Conservation (phyloP, 2,329 filamentous ascomycete genomes). For the Dothistroma pini region DNA sequence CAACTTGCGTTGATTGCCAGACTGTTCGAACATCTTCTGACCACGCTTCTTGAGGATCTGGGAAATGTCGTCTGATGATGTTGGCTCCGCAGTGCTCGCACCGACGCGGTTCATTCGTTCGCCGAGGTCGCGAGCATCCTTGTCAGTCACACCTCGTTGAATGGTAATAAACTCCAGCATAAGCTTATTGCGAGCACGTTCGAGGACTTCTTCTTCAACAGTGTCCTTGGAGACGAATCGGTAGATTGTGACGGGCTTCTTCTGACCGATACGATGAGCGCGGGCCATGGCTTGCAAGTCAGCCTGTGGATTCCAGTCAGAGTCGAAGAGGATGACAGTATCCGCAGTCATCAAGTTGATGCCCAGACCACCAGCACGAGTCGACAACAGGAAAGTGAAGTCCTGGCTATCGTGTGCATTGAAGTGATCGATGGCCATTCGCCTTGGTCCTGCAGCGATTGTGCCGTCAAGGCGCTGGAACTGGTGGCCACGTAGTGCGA, state of each 20-base stretch:
- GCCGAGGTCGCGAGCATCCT: slow-evolving; percentile 78
- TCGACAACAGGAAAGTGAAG: slow-evolving; percentile 94
- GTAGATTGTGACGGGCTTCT: slow-evolving; percentile 93
- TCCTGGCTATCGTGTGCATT: slow-evolving; percentile 95
- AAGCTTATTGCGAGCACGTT: slow-evolving; percentile 94
- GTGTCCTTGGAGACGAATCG: slow-evolving; percentile 97
- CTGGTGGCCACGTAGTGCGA: slow-evolving; percentile 87
- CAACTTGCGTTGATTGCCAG: slow-evolving; percentile 90
- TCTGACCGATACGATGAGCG: slow-evolving; percentile 96
- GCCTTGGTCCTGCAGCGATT: slow-evolving; percentile 80
- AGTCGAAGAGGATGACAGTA: slow-evolving; percentile 96
- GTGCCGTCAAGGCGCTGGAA: slow-evolving; percentile 95
- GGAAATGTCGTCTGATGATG: slow-evolving; percentile 90
- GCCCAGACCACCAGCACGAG: slow-evolving; percentile 90
- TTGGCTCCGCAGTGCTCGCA: slow-evolving; percentile 65
- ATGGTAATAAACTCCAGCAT: slow-evolving; percentile 97
- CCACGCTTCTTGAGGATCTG: slow-evolving; percentile 94
- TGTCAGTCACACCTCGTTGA: slow-evolving; percentile 92
- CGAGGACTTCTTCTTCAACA: slow-evolving; percentile 94
- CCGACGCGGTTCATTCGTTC: slow-evolving; percentile 68
- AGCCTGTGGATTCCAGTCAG: slow-evolving; percentile 98
- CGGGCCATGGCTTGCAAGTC: slow-evolving; percentile 98
- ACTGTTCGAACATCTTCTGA: slow-evolving; percentile 99
- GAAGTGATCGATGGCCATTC: slow-evolving; percentile 96
- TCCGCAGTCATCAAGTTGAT: slow-evolving; percentile 99